Percentiles rank a stretch among this genome's conserved stretches.
Conservation (phyloP, 1,284 basidiomycete species). For the Cryptococcus sp. region DNA sequence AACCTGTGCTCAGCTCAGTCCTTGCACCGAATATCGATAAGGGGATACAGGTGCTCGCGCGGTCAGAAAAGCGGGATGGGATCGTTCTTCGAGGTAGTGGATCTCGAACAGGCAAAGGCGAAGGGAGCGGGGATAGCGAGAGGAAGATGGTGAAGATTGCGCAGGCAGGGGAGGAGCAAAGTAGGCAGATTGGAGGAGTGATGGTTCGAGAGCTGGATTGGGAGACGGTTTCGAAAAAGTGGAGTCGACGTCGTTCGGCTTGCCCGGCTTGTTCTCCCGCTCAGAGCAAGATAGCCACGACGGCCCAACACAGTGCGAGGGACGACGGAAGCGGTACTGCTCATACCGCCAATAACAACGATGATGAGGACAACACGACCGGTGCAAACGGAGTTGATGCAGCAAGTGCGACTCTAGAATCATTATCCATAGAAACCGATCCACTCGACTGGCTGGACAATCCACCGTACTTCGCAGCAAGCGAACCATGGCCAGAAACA, state of each 20-base stretch:
- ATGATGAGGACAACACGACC: not conserved
- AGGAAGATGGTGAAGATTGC: not conserved
- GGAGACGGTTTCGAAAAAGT: slow-evolving; percentile 34
- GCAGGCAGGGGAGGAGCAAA: not conserved
- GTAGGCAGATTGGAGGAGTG: slow-evolving; percentile 1
- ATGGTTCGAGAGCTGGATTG: slow-evolving; percentile 31
- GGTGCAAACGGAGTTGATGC: not conserved
- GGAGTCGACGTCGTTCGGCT: slow-evolving; percentile 42
- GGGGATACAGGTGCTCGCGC: not conserved
- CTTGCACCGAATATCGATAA: not conserved
- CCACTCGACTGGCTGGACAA: not conserved
- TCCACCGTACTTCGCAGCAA: not conserved
- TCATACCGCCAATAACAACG: not conserved
- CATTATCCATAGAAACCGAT: not conserved
- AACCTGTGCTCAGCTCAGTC: not conserved
- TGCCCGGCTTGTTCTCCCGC: not conserved
- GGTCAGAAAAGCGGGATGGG: not conserved
- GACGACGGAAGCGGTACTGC: not conserved
- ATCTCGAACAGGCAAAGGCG: not conserved
- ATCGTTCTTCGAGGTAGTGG: not conserved
- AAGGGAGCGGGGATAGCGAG: not conserved
- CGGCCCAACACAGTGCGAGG: not conserved
- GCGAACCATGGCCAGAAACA: not conserved
- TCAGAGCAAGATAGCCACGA: not conserved
- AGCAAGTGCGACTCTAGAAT: not conserved